Percentiles rank a stretch among this genome's conserved stretches.
These are phyloP conservation scores for Schizosaccharomyces cryophilus DNA, from an alignment of 805 yeast genomes.

Conservation along the genomic window DNA sequence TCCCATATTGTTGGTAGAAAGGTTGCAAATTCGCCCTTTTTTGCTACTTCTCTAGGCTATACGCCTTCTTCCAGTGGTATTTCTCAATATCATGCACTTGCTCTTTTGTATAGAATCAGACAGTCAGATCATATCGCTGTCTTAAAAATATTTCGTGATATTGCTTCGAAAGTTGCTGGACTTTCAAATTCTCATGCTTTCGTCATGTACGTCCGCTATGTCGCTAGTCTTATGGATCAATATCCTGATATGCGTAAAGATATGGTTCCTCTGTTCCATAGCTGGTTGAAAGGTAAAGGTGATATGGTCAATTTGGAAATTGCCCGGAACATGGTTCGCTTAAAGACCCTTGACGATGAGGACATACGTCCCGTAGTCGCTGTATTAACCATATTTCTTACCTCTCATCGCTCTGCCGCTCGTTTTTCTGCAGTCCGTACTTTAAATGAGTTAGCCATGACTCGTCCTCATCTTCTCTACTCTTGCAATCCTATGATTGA, in stretches of 20 bases:
- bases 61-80: conserved; percentile 9
- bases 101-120: conserved; percentile 64
- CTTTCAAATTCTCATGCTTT: conserved; percentile 59
- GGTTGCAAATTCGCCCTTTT: conserved; percentile 13
- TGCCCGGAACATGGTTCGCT: conserved; percentile 42
- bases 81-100: conserved; percentile 91
- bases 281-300: neutral
- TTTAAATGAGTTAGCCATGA: conserved; percentile 61
- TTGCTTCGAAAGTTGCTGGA: conserved; percentile 21
- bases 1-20: conserved; percentile 22
- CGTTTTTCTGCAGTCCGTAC: conserved; percentile 85
- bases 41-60: conserved; percentile 12
- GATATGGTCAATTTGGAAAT: conserved; percentile 88
- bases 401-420: conserved; percentile 74
- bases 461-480: conserved; percentile 44
- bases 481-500: conserved; percentile 71
- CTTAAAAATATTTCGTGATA: conserved; percentile 66
- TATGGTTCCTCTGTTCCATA: neutral
- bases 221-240: conserved; percentile 44
- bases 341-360: conserved; percentile 32
- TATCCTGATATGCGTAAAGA: conserved; percentile 20
- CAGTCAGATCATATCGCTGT: conserved; percentile 85
- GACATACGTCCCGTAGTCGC: conserved; percentile 47
- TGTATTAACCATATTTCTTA: conserved; percentile 48
- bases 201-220: conserved; percentile 62